Base-by-base conservation (phyloP, 2,329 filamentous ascomycete genomes). In the Neonectria neomacrospora region DNA sequence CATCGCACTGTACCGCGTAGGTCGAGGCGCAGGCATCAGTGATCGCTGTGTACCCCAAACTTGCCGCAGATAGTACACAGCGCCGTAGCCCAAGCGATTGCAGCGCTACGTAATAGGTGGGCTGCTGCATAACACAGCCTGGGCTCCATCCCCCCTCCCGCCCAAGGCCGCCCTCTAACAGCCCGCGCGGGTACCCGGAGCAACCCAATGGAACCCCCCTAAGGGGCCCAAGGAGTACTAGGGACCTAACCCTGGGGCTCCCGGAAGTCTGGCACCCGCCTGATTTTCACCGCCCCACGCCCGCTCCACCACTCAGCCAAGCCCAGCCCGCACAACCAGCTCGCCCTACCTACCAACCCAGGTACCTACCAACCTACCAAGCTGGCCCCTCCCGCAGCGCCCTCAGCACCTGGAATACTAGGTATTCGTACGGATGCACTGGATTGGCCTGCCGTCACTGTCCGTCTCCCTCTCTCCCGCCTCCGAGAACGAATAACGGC, bases 401-500 rank as follows among this genome's bases (percentile, higher is more conserved):
- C 42, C 42, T 37, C 34, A 37, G 14, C 34, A 37, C 34, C 34
- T 37, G 20, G 12, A 45, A 45, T 11, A 45, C 42, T 12, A 26
- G 22, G 42, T 23, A 23, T 39, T 47, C 28, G 37, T 39, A 26
- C 55, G 37, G 47, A 37, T 20, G 20, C 55, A 16, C 45, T 58
- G 44, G 55, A 58, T 52, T 58, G 37, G 39, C 42, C 23, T 39
- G 42, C 50, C 37, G 37, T 23, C 37, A 39, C 37, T 42, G 66
- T 57, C 58, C 52, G 63, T 53, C 48, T 42, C 10, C 37, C 56
- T 41, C 51, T 45, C 52, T 61, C 51, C 60, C 60, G 61, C 66
- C 68, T 66, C 71, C 66, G 70, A 69, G 68, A 57, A 53, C 59
- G 59, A 62, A 62, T 68, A 71, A 68, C 67, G 65, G 60, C 67